These are phyloP conservation scores for Annulohypoxylon bovei DNA, from an alignment of 495 filamentous ascomycete genomes.

Conservation along the genomic window DNA sequence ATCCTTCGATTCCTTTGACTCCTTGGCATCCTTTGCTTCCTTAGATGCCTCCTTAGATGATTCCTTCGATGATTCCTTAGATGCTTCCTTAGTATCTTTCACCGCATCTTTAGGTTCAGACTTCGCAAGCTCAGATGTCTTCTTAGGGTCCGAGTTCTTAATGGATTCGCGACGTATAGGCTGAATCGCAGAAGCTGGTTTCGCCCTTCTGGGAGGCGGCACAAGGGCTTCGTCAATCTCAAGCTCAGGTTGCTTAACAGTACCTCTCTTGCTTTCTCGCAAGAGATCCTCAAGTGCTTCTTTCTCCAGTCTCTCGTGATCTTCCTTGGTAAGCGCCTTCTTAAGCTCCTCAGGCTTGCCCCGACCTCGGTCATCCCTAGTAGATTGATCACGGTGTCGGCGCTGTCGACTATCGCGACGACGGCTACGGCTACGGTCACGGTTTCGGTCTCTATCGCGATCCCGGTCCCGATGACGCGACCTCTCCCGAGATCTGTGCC, in stretches of 20 bases:
- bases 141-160: constrained; percentile 54
- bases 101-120: constrained; percentile 41
- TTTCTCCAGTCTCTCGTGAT: constrained; percentile 62
- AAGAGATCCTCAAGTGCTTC: constrained; percentile 65
- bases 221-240: constrained; percentile 64
- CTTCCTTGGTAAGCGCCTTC: constrained; percentile 63
- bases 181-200: constrained; percentile 65
- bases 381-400: constrained; percentile 46
- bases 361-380: constrained; percentile 44
- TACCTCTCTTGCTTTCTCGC: constrained; percentile 61
- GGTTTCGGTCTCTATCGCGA: constrained; percentile 47
- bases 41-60: no score
- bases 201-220: constrained; percentile 61
- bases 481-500: constrained; percentile 47
- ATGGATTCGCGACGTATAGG: constrained; percentile 59
- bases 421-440: constrained; percentile 44
- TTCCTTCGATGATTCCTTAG: no score
- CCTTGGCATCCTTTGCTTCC: constrained; percentile 35
- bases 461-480: constrained; percentile 43
- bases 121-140: constrained; percentile 43
- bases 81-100: constrained; percentile 28
- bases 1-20: constrained; percentile 26
- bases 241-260: constrained; percentile 58
- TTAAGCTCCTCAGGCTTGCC: constrained; percentile 51
- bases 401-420: constrained; percentile 43